Evolutionary conservation across 148 eudicot genomes (phyloP).

Genomic region (Salicornia ramosissima): DNA sequence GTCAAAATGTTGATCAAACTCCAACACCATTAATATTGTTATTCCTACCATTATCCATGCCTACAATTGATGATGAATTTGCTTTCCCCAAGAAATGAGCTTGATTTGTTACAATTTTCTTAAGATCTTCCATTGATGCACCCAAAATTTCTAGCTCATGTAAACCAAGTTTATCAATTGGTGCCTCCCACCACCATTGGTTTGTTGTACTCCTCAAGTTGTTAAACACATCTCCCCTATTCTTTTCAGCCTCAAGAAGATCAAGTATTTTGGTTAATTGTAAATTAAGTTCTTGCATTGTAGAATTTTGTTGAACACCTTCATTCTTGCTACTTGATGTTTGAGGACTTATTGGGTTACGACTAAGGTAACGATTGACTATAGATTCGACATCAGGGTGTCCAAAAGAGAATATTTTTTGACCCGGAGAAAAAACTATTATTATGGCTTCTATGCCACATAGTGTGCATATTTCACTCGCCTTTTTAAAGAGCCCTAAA

Average conservation of each 20-base stretch:
- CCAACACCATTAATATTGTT: constrained; percentile 2
- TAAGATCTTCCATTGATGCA: constrained; percentile 53
- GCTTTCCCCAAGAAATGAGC: constrained; percentile 23
- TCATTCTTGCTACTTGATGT: background rate
- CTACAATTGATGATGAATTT: constrained; percentile 9
- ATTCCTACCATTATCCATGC: constrained; percentile 10
- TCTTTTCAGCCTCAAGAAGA: constrained; percentile 38
- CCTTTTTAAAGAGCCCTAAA: constrained; percentile 52
- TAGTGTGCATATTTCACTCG: constrained; percentile 51
- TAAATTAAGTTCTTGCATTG: constrained; percentile 31
- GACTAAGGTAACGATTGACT: constrained; percentile 32
- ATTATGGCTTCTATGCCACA: constrained; percentile 45
- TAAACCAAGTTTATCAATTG: constrained; percentile 38
- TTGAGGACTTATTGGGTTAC: constrained; percentile 26
- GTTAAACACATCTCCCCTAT: constrained; percentile 32
- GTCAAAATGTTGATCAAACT: constrained; percentile 21
- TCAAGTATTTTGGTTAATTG: constrained; percentile 38
- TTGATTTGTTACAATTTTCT: constrained; percentile 34
- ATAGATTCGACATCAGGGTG: constrained; percentile 42
- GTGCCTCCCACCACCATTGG: constrained; percentile 56
- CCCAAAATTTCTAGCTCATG: constrained; percentile 38
- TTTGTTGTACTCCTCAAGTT: constrained; percentile 26
- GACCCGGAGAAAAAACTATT: constrained; percentile 46
- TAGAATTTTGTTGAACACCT: constrained; percentile 23
- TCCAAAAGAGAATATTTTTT: constrained; percentile 50